A percentile compares a stretch with the other conserved stretches of the same genome.
Evolutionary conservation across 2,329 filamentous ascomycete genomes (phyloP).

Genomic region (Penicillium sumatraense): DNA sequence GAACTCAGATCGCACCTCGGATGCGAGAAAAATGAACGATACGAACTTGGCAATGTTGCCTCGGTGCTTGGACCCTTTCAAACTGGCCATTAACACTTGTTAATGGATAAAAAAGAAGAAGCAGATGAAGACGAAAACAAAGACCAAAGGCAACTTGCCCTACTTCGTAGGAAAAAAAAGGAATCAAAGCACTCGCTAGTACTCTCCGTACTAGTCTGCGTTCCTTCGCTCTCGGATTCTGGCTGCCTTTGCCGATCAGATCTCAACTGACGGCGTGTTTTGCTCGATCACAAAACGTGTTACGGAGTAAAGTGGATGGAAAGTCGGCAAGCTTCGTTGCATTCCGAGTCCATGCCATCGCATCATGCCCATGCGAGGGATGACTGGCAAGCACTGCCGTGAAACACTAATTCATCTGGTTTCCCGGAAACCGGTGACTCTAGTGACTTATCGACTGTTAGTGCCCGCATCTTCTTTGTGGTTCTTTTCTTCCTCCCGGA

Average conservation of each 20-base stretch:
- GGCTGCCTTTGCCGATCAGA: slow-evolving; percentile 20
- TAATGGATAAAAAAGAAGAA: background rate
- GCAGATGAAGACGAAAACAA: background rate
- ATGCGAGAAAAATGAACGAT: slow-evolving; percentile 2
- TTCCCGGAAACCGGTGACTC: slow-evolving; percentile 17
- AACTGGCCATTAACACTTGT: slow-evolving; percentile 4
- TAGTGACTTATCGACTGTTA: slow-evolving; percentile 9
- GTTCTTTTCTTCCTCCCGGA: slow-evolving; percentile 1
- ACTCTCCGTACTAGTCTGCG: too few relatives aligned
- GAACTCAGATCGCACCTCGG: slow-evolving; percentile 1
- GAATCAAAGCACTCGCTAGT: too few relatives aligned
- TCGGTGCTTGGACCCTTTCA: slow-evolving; percentile 19
- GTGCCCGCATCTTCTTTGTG: background rate
- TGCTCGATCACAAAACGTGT: background rate
- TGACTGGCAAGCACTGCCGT: slow-evolving; percentile 11
- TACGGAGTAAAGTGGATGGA: too few relatives aligned
- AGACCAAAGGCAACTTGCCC: too few relatives aligned
- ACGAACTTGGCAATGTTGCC: slow-evolving; percentile 18
- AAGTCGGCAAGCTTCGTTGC: background rate
- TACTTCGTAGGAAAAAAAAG: too few relatives aligned
- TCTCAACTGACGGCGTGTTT: slow-evolving; percentile 1
- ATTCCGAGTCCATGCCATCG: background rate
- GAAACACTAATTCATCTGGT: slow-evolving; percentile 16
- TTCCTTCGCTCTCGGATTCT: background rate
- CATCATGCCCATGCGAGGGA: slow-evolving; percentile 15